Evolutionary conservation across 495 filamentous ascomycete species (phyloP).

Genomic region (Neurospora sp.): DNA sequence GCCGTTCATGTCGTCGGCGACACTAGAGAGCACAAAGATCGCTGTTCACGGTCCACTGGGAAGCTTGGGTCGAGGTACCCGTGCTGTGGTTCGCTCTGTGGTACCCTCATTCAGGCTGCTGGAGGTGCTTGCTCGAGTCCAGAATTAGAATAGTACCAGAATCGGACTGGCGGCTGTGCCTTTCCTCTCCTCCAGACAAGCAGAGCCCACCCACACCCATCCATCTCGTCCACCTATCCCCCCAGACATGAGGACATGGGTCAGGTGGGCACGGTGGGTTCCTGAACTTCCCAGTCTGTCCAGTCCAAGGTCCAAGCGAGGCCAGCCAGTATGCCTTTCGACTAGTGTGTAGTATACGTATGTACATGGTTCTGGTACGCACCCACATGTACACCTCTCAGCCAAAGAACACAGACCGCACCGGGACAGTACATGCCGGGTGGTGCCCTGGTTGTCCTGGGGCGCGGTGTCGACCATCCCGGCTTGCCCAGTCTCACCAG

Average conservation of each 20-base stretch:
- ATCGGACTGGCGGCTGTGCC: constrained; percentile 26
- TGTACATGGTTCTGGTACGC: constrained; percentile 5
- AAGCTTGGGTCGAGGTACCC: neutral
- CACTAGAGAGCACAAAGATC: neutral
- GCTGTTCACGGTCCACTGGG: neutral
- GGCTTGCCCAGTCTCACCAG: constrained; percentile 10
- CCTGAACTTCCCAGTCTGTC: constrained; percentile 13
- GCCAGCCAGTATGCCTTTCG: constrained; percentile 6
- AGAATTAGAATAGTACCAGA: constrained; percentile 18
- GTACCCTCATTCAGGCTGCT: neutral
- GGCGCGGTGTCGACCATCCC: constrained; percentile 5
- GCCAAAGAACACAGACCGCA: neutral
- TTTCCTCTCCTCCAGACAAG: constrained; percentile 11
- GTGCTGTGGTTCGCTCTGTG: neutral
- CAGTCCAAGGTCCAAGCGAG: constrained; percentile 29
- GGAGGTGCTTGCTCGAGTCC: constrained; percentile 7
- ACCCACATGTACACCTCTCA: neutral
- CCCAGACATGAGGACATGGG: constrained; percentile 38
- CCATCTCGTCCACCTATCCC: constrained; percentile 19
- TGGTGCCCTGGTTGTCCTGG: constrained; percentile 8
- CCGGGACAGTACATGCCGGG: constrained; percentile 5
- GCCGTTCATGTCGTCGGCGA: neutral
- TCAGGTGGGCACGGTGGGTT: constrained; percentile 13
- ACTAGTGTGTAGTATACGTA: constrained; percentile 22
- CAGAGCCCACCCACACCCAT: constrained; percentile 17